Evolutionary conservation across 257 asterid genomes (phyloP).

Genomic region (Osmanthus fragrans): DNA sequence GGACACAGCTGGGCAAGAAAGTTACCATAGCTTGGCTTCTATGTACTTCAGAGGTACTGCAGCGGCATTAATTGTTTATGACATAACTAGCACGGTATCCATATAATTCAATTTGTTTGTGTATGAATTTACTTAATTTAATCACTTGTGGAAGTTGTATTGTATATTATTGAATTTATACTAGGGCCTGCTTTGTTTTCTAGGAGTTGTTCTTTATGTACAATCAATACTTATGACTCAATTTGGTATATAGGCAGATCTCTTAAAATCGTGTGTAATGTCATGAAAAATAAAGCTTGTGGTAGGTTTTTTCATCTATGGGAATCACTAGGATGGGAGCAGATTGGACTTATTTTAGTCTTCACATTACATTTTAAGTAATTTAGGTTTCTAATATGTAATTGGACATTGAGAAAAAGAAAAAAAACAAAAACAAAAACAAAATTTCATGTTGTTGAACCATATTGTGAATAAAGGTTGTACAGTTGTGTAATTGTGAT

Average conservation of each 20-base stretch:
- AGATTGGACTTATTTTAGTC: not conserved
- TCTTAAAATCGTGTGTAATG: not conserved
- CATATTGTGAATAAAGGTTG: not conserved
- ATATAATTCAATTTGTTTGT: not conserved
- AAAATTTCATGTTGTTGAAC: too few species aligned
- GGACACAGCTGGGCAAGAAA: constrained; percentile 99
- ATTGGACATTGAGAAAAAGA: too few species aligned
- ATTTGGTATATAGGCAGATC: not conserved
- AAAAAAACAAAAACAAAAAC: too few species aligned
- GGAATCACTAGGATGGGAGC: not conserved
- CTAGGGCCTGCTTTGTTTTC: too few species aligned
- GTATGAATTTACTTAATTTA: not conserved
- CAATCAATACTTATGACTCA: not conserved
- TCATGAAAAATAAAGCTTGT: not conserved
- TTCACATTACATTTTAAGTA: not conserved
- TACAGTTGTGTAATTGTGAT: not conserved
- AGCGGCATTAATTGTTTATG: constrained; percentile 90
- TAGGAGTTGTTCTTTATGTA: too few species aligned
- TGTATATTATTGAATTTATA: too few species aligned
- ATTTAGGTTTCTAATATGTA: too few species aligned
- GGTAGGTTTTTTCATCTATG: not conserved
- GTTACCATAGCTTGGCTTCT: constrained; percentile 97
- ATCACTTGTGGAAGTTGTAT: not conserved
- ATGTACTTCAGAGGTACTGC: constrained; percentile 98
- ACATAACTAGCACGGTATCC: constrained; percentile 76